Evolutionary conservation across 768 basidiomycete genomes (phyloP).

Genomic region (Suillus weaverae): DNA sequence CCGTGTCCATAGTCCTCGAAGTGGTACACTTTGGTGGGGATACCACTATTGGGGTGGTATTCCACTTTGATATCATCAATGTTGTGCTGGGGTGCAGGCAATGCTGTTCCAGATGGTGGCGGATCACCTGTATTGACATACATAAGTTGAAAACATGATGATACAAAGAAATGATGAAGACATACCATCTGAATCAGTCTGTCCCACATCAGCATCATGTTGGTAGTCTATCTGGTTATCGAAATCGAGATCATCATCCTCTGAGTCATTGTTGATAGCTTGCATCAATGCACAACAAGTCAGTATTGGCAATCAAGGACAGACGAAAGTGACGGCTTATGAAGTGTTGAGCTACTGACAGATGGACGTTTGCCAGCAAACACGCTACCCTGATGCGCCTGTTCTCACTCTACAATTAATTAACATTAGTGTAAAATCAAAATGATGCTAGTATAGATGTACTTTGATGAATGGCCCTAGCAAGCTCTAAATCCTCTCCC

Average conservation of each 20-base stretch:
- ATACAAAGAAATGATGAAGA: too few relatives aligned
- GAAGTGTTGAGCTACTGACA: neutral
- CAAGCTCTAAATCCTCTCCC: neutral
- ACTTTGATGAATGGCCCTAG: neutral
- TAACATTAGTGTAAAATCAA: neutral
- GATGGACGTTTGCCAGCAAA: neutral
- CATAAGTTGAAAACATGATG: neutral
- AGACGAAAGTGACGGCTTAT: neutral
- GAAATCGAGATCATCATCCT: neutral
- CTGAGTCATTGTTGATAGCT: neutral
- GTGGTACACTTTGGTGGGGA: neutral
- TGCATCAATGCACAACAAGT: neutral
- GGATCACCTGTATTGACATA: neutral
- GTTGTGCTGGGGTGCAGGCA: neutral
- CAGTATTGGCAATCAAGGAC: neutral
- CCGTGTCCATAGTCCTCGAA: slow-evolving; percentile 2
- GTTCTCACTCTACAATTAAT: neutral
- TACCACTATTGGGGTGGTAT: slow-evolving; percentile 12
- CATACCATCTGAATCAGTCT: neutral
- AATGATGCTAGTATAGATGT: neutral
- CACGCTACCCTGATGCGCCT: neutral
- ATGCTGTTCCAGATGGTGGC: neutral
- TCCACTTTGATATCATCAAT: slow-evolving; percentile 12
- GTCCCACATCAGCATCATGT: neutral
- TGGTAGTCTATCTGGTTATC: neutral